These are phyloP conservation scores for Sisymbrium altissimum DNA, from an alignment of 345 rosid species.

Conservation along the genomic window DNA sequence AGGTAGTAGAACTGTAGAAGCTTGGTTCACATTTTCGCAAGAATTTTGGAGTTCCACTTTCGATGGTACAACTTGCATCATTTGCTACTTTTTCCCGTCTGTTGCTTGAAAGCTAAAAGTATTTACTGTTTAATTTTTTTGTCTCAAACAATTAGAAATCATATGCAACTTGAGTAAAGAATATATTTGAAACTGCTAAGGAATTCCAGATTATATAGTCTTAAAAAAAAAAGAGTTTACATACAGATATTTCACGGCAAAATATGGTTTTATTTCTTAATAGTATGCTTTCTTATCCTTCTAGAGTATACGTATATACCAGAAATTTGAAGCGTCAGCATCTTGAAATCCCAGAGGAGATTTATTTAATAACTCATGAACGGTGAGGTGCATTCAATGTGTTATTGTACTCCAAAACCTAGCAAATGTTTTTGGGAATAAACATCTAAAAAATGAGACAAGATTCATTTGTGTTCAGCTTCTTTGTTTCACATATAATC, in stretches of 20 bases:
- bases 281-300: not conserved
- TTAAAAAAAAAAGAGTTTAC: not conserved
- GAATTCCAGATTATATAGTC: not conserved
- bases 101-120: not conserved
- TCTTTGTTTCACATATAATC: not conserved
- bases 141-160: not conserved
- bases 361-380: not conserved
- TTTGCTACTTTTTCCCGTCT: not conserved
- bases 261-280: not conserved
- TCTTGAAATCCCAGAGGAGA: not conserved
- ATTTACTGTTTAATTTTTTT: not conserved
- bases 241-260: not conserved
- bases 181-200: not conserved
- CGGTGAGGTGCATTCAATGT: not conserved
- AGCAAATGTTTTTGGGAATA: not conserved
- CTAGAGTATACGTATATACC: not conserved
- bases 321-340: not conserved
- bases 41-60: not conserved
- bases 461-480: not conserved
- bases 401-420: not conserved
- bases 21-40: not conserved
- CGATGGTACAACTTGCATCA: conserved; percentile 4
- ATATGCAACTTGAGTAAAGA: not conserved
- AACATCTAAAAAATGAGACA: not conserved
- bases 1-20: not conserved